phyloP scores from a whole-genome alignment of 768 basidiomycete genomes.

The Jaapia argillacea region DNA sequence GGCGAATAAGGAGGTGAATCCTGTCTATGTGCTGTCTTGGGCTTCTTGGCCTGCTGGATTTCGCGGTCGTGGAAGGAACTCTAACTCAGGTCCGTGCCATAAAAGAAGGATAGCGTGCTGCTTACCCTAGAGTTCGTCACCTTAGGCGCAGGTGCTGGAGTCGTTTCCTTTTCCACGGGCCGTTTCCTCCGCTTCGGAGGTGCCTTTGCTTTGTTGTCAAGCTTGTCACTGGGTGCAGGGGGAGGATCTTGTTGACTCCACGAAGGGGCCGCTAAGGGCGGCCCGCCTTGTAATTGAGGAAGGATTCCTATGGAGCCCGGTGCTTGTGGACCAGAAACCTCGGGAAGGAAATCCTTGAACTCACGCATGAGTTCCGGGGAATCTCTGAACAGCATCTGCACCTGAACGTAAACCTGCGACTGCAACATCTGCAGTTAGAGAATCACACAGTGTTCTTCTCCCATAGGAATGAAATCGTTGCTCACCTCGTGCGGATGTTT shows the following conservation, averaged over 20 bases:
- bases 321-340: conserved; percentile 37
- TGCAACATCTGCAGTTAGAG: conserved; percentile 21
- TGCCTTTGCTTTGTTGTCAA: conserved; percentile 15
- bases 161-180: conserved; percentile 53
- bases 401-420: conserved; percentile 75
- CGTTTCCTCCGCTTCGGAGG: conserved; percentile 52
- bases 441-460: too few species aligned
- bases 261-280: background rate
- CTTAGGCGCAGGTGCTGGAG: conserved; percentile 46
- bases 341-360: conserved; percentile 76
- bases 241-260: background rate
- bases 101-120: conserved; percentile 8
- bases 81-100: background rate
- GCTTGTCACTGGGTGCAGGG: conserved; percentile 28
- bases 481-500: conserved; percentile 32
- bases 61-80: too few species aligned
- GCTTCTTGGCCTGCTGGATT: conserved; percentile 48
- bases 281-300: conserved; percentile 32
- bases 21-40: conserved; percentile 50
- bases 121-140: conserved; percentile 36
- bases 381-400: conserved; percentile 72
- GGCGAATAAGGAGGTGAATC: conserved; percentile 35
- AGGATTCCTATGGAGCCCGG: conserved; percentile 36
- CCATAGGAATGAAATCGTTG: too few species aligned
- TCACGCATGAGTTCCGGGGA: conserved; percentile 71